Conservation (phyloP, 1,284 basidiomycete genomes). For the Tremellales sp. region DNA sequence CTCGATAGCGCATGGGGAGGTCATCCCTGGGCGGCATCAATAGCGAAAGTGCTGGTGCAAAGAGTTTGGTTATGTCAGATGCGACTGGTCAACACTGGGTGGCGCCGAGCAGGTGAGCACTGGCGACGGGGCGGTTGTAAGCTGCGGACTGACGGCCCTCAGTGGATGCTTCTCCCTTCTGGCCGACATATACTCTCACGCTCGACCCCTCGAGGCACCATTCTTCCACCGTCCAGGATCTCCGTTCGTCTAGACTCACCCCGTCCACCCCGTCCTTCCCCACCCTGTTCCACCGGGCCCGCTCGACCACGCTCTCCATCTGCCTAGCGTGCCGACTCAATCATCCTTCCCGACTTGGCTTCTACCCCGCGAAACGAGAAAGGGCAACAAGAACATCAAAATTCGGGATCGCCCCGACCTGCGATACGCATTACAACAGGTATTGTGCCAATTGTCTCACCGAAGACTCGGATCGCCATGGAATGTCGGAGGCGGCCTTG, state of each 20-base stretch:
- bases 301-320: conserved; percentile 9
- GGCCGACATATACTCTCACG: conserved; percentile 16
- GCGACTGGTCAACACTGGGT: conserved; percentile 21
- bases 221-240: conserved; percentile 8
- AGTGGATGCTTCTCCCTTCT: conserved; percentile 34
- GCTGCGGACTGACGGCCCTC: neutral
- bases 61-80: conserved; percentile 14
- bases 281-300: conserved; percentile 14
- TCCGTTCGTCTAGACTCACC: conserved; percentile 7
- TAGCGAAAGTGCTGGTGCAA: conserved; percentile 11
- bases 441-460: conserved; percentile 24
- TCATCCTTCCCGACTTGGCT: conserved; percentile 11
- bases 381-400: conserved; percentile 10
- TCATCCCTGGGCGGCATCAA: conserved; percentile 1
- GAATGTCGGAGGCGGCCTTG: conserved; percentile 1
- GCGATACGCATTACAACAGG: conserved; percentile 14
- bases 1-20: conserved; percentile 1
- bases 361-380: conserved; percentile 11
- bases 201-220: conserved; percentile 14
- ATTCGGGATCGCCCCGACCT: conserved; percentile 19
- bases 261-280: conserved; percentile 13
- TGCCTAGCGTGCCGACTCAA: conserved; percentile 19
- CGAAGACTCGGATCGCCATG: neutral
- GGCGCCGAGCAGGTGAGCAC: conserved; percentile 24
- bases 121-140: neutral